Base-by-base conservation (phyloP, 2,329 filamentous ascomycete genomes). In the Hortaea werneckii region DNA sequence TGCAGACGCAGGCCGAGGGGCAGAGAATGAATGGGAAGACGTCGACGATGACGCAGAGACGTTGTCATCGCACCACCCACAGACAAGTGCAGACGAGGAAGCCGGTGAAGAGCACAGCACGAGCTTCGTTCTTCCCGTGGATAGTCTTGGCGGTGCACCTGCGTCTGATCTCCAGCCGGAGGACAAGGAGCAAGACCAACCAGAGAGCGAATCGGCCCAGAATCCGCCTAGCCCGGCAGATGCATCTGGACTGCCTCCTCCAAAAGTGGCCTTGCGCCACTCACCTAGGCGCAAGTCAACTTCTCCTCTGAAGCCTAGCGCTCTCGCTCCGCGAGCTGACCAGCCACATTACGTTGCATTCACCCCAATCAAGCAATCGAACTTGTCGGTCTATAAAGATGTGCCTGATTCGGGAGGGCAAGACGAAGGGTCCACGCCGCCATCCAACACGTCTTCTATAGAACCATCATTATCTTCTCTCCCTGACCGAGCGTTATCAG, bases 261-360 rank as follows among this genome's bases (percentile, higher is more conserved):
- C 50, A 37, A 43, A 48, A 8, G 49, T 57, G 9, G 48, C 53
- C 5, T 47, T 56, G 5, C 51, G 55, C 35, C 48, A 54, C 37
- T 60, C 58, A 28, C 57, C 56, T 35, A 50, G 58, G 27, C 52
- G 59, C 35, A 53, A 55, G 20, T 61, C 58, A 6, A 52, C 54
- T 13, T 60, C 56, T 42, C 58, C 59, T 3, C 37, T 57, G 38
- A 58, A 56, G 43, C 49, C 44, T 2, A 54, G 51, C 28, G 49
- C 50, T 35, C 50, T 46, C 5, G 29, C 52, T 12, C 13, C 32
- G 4, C 41, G 44, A 9, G 11, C 35, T 4, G 49, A 52, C 1
- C 48, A 45, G 26, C 47, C 56, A 7, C 58, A 60, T 44, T 46
- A 58, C 10, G 40, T 62, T 11, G 58, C 58, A 6, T 60, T 60